Conservation (phyloP, 176 grass and related monocot species). For the Oryza rufipogon region DNA sequence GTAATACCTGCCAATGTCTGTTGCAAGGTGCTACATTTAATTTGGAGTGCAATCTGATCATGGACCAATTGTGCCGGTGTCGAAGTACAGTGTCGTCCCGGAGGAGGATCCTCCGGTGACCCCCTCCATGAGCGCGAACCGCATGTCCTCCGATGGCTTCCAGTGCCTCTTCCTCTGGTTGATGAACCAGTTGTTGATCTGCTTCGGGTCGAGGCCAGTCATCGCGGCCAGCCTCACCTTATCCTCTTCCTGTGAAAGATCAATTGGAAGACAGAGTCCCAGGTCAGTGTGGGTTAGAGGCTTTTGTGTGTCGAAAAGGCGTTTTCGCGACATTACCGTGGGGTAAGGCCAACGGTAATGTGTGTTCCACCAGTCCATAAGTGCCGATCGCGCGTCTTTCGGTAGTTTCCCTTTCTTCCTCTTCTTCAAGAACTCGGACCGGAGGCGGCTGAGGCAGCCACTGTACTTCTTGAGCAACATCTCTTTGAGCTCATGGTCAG, state of each 20-base stretch:
- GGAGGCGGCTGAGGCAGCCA: constrained; percentile 76
- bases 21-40: neutral
- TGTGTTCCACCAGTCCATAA: constrained; percentile 93
- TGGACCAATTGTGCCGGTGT: constrained; percentile 71
- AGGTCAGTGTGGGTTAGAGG: neutral
- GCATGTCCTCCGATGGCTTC: constrained; percentile 95
- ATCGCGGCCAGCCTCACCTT: constrained; percentile 71
- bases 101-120: constrained; percentile 58
- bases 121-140: constrained; percentile 78
- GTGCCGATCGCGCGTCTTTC: constrained; percentile 64
- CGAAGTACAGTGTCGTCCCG: constrained; percentile 81
- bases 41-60: constrained; percentile 4
- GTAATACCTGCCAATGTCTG: neutral
- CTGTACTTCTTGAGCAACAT: constrained; percentile 99
- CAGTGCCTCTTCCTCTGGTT: constrained; percentile 96
- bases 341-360: constrained; percentile 97
- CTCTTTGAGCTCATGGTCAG: constrained; percentile 86
- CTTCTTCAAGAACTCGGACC: constrained; percentile 96
- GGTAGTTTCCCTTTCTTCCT: constrained; percentile 99
- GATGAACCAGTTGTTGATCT: constrained; percentile 99
- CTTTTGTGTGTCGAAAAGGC: neutral
- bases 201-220: constrained; percentile 84
- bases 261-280: neutral
- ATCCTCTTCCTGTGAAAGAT: constrained; percentile 68
- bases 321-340: constrained; percentile 49